phyloP scores from a whole-genome alignment of 768 basidiomycete genomes.

The Macrolepiota albuminosa region DNA sequence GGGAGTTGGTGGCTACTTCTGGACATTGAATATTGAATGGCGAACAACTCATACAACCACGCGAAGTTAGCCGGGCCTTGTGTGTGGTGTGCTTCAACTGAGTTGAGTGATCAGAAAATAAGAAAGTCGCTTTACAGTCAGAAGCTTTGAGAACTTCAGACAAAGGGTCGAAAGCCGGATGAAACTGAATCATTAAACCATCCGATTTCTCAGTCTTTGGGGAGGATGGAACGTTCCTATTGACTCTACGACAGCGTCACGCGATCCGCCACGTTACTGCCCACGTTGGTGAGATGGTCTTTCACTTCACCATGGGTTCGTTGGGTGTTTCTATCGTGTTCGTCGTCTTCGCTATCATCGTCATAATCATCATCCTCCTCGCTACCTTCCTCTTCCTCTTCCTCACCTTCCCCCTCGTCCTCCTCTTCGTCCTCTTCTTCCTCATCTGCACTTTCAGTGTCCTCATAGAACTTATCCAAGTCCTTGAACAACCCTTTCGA shows the following conservation, averaged over 20 bases:
- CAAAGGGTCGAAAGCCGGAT: neutral
- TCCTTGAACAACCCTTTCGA: slow-evolving; percentile 49
- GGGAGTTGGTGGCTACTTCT: neutral
- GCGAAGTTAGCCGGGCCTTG: neutral
- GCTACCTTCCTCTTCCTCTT: slow-evolving; percentile 19
- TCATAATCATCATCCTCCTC: slow-evolving; percentile 1
- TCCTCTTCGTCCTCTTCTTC: slow-evolving; percentile 23
- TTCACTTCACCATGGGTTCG: neutral
- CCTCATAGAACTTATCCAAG: slow-evolving; percentile 75
- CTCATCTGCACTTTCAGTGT: slow-evolving; percentile 27
- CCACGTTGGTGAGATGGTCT: neutral
- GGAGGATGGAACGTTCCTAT: neutral
- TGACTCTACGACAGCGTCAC: neutral
- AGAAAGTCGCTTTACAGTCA: neutral
- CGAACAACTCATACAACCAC: neutral
- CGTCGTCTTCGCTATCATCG: neutral
- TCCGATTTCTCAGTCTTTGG: neutral
- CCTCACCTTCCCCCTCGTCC: slow-evolving; percentile 22
- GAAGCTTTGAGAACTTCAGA: neutral
- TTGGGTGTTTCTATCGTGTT: neutral
- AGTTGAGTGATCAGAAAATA: no score
- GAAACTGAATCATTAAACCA: neutral
- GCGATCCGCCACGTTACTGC: neutral
- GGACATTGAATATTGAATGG: neutral
- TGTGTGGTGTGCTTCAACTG: neutral